phyloP scores from a whole-genome alignment of 2,329 filamentous ascomycete genomes.

The Aspergillus phoenicis region DNA sequence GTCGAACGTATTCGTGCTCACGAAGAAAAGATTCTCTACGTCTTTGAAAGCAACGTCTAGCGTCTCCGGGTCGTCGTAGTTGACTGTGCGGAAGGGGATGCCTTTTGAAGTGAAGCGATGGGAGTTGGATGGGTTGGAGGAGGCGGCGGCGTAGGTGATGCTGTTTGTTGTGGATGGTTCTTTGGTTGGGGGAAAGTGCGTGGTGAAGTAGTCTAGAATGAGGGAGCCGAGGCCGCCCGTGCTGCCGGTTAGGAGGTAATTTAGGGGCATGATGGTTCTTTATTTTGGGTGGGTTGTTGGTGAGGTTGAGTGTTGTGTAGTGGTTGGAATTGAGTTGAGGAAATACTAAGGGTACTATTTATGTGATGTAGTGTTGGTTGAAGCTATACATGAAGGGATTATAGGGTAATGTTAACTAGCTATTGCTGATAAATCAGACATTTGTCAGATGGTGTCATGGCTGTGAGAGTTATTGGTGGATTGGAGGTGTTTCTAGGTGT shows the following conservation, averaged over 20 bases:
- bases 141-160: slow-evolving; percentile 54
- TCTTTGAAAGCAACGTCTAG: slow-evolving; percentile 53
- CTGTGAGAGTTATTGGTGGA: too few species aligned
- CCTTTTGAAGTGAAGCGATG: slow-evolving; percentile 44
- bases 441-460: too few species aligned
- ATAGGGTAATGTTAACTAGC: too few species aligned
- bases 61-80: slow-evolving; percentile 53
- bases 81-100: slow-evolving; percentile 54
- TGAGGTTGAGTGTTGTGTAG: too few species aligned
- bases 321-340: too few species aligned
- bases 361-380: too few species aligned
- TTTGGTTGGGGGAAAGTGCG: slow-evolving; percentile 35
- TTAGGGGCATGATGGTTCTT: neutral
- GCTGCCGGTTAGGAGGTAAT: neutral
- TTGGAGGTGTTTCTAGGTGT: too few species aligned
- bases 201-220: slow-evolving; percentile 37
- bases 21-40: slow-evolving; percentile 59
- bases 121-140: slow-evolving; percentile 49
- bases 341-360: too few species aligned
- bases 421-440: too few species aligned
- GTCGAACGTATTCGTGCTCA: slow-evolving; percentile 57
- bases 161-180: too few species aligned
- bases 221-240: slow-evolving; percentile 16
- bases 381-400: too few species aligned
- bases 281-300: neutral